Evolutionary conservation across 352 stramenopile species (phyloP).

Genomic region (Phytophthora quininea): DNA sequence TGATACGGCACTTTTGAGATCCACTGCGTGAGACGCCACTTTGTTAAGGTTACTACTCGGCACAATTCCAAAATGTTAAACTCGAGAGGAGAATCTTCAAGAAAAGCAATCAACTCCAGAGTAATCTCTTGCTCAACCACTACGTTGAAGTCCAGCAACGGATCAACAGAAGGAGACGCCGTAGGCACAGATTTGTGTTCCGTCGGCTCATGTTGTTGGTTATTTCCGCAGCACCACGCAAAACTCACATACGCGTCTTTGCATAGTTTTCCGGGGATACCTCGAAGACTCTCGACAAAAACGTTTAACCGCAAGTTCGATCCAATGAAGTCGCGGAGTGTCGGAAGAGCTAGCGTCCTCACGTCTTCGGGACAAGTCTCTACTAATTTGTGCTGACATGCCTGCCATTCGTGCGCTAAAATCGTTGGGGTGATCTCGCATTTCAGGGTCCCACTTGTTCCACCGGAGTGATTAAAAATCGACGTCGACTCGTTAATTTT

Average conservation of each 20-base stretch:
- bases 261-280: slow-evolving; percentile 77
- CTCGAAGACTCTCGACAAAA: slow-evolving; percentile 52
- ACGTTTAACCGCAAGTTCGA: slow-evolving; percentile 66
- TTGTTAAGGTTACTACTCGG: slow-evolving; percentile 81
- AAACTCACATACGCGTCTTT: slow-evolving; percentile 70
- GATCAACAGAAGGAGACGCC: slow-evolving; percentile 58
- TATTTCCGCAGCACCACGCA: slow-evolving; percentile 39
- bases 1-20: slow-evolving; percentile 28
- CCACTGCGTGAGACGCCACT: slow-evolving; percentile 56
- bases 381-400: slow-evolving; percentile 61
- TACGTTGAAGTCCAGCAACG: slow-evolving; percentile 60
- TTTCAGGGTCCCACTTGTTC: slow-evolving; percentile 45
- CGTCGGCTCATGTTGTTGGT: slow-evolving; percentile 13
- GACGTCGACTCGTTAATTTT: slow-evolving; percentile 62
- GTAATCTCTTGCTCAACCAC: slow-evolving; percentile 65
- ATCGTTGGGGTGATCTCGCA: slow-evolving; percentile 70
- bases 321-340: slow-evolving; percentile 49
- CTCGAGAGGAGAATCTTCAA: slow-evolving; percentile 58
- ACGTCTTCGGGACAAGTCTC: slow-evolving; percentile 60
- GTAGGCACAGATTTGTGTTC: slow-evolving; percentile 58
- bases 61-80: slow-evolving; percentile 73
- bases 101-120: slow-evolving; percentile 45
- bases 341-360: slow-evolving; percentile 42
- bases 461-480: slow-evolving; percentile 63
- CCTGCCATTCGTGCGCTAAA: slow-evolving; percentile 81